Evolutionary conservation across 2,329 filamentous ascomycete genomes (phyloP), one percentile per base, ranked within the genome.

Genomic region (Ophidiomyces ophidiicola): DNA sequence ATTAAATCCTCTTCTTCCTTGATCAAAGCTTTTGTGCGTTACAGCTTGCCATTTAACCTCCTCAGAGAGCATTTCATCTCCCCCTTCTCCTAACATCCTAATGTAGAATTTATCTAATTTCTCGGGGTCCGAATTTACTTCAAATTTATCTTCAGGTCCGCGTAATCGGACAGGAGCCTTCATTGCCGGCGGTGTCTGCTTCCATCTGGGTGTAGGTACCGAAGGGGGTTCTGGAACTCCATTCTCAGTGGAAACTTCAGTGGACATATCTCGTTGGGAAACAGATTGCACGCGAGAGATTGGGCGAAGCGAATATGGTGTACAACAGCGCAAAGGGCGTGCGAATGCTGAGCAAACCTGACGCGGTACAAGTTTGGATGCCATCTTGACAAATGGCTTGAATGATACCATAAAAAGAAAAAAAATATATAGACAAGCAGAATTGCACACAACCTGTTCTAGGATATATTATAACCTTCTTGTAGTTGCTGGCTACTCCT

Each of bases 21-120:
- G 86, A 58, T 98, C 88, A 56, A 94, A 96, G 63, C 86, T 94
- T 74, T 96, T 96, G 62, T 96, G 90, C 48, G 90, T 98, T 41
- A 98, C 76, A 20, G 87, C 87, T 54, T 96, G 68, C 90, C 90
- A 98, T 66, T 94, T 96, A 46, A 90, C 70, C 64, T 98, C 88
- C 11, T 94, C 87, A 1, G 81, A 78, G 42, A 98, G 69, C 58
- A 90, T 59, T 50, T 72, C 74, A 49, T 82, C 74, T 42, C 82
- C 83, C 32, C 72, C 76, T 32, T 68, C 68, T 4, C 87, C 88
- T 40, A 96, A 64, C 50, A 96, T 72, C 38, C 70, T 69, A 48
- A 73, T 70, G 60, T 94, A 93, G 60, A 85, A 81, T 34, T 73
- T 68, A 57, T 96, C 81, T 40, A 98, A 68, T 53, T 70, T 69